These are phyloP conservation scores for Schwanniomyces yamadae DNA, from an alignment of 805 yeast genomes.

Conservation along the genomic window DNA sequence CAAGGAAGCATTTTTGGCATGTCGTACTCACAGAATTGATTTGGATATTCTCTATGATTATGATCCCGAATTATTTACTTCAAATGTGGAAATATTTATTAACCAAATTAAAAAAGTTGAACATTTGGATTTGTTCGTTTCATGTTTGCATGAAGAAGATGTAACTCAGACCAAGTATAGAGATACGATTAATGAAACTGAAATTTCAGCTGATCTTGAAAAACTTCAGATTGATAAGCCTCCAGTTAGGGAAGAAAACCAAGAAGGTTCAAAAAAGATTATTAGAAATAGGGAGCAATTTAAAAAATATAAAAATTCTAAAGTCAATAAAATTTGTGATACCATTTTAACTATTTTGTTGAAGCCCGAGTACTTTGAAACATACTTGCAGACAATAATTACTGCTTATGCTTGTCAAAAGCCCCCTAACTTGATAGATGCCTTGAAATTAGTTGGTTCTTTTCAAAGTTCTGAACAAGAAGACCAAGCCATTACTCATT, in stretches of 20 bases:
- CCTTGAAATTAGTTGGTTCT: constrained; percentile 61
- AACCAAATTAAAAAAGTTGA: constrained; percentile 70
- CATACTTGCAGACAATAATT: constrained; percentile 71
- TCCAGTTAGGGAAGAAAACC: constrained; percentile 13
- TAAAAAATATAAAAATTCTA: constrained; percentile 43
- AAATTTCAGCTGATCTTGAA: constrained; percentile 7
- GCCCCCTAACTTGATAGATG: constrained; percentile 82
- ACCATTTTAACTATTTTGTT: constrained; percentile 59
- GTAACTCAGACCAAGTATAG: constrained; percentile 78
- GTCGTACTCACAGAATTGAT: constrained; percentile 90
- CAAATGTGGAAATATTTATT: constrained; percentile 65
- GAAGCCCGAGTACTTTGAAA: constrained; percentile 48
- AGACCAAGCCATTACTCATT: constrained; percentile 69
- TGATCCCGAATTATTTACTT: constrained; percentile 65
- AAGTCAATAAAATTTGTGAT: constrained; percentile 77
- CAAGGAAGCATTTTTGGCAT: constrained; percentile 71
- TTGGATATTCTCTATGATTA: constrained; percentile 88
- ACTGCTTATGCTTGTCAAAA: constrained; percentile 91
- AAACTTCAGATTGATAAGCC: constrained; percentile 19
- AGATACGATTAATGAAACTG: constrained; percentile 53
- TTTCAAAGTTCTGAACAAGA: constrained; percentile 46
- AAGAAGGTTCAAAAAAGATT: constrained; percentile 27
- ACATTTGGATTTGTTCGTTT: constrained; percentile 80
- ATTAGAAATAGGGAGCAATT: constrained; percentile 38
- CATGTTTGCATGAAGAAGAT: constrained; percentile 83